Conservation (phyloP, 805 yeast species). For the Cephaloascus albidus region DNA sequence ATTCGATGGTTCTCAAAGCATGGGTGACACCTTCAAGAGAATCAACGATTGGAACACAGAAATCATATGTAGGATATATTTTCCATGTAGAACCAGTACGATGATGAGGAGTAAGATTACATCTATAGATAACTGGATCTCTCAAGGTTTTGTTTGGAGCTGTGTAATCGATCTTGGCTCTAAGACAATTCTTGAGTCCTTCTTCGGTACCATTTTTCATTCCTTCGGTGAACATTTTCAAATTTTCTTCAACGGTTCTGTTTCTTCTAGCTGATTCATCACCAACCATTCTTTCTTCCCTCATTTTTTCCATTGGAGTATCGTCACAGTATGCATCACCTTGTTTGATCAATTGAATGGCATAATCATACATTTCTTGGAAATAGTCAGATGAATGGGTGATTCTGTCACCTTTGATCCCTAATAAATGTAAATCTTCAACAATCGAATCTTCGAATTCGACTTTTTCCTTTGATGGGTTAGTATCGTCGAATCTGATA, state of each 20-base stretch:
- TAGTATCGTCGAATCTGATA: constrained; percentile 96
- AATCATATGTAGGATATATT: constrained; percentile 96
- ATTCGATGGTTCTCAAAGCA: constrained; percentile 95
- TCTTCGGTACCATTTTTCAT: constrained; percentile 92
- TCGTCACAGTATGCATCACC: constrained; percentile 98
- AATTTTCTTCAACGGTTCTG: constrained; percentile 86
- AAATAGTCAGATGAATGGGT: constrained; percentile 94
- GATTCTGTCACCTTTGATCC: constrained; percentile 83
- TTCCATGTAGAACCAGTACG: constrained; percentile 93
- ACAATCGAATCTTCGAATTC: constrained; percentile 93
- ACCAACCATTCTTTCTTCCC: constrained; percentile 98
- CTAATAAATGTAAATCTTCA: constrained; percentile 84
- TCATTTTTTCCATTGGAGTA: constrained; percentile 89
- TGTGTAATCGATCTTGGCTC: constrained; percentile 93
- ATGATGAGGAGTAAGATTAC: constrained; percentile 96
- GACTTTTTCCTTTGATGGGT: constrained; percentile 91
- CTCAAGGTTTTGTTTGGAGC: constrained; percentile 91
- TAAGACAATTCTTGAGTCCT: constrained; percentile 85
- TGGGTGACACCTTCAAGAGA: constrained; percentile 96
- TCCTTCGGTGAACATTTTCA: constrained; percentile 76
- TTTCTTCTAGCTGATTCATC: constrained; percentile 87
- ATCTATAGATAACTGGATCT: constrained; percentile 97
- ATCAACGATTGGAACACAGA: constrained; percentile 97
- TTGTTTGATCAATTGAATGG: constrained; percentile 80
- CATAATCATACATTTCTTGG: constrained; percentile 80